These are phyloP conservation scores for Adansonia rubrostipa DNA, from an alignment of 441 rosid genomes.

Conservation along the genomic window DNA sequence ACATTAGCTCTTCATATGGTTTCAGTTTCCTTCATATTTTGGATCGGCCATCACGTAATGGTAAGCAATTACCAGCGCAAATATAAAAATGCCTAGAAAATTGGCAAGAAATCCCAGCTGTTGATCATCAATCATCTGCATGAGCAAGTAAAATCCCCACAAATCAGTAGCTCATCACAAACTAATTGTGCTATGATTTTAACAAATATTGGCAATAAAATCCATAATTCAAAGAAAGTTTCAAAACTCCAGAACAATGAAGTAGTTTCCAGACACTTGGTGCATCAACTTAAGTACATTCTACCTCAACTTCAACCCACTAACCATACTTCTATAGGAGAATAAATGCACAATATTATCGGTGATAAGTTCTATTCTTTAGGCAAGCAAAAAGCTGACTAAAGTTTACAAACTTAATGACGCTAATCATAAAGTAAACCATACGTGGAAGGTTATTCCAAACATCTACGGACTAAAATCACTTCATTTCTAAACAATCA, in stretches of 20 bases:
- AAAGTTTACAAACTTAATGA: background rate
- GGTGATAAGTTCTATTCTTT: background rate
- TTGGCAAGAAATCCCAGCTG: slow-evolving; percentile 61
- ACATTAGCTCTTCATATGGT: background rate
- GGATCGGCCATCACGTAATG: slow-evolving; percentile 70
- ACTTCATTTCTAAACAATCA: background rate
- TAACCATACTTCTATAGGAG: background rate
- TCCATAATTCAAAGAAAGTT: background rate
- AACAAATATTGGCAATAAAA: background rate
- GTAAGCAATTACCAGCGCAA: slow-evolving; percentile 62
- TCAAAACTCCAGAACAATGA: background rate
- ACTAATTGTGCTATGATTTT: background rate
- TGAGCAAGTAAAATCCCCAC: background rate
- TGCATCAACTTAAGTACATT: background rate
- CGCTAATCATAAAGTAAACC: background rate
- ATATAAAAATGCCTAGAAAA: slow-evolving; percentile 67
- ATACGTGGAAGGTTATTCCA: background rate
- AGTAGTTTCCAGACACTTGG: background rate
- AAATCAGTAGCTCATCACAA: slow-evolving; percentile 1
- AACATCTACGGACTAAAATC: background rate
- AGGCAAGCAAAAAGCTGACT: background rate
- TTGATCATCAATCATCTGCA: slow-evolving; percentile 65
- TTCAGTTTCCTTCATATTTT: slow-evolving; percentile 56
- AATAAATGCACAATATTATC: background rate
- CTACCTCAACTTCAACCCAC: background rate